These are phyloP conservation scores for Lentinula novae-zelandiae DNA, from an alignment of 1,284 basidiomycete genomes.

Conservation along the genomic window DNA sequence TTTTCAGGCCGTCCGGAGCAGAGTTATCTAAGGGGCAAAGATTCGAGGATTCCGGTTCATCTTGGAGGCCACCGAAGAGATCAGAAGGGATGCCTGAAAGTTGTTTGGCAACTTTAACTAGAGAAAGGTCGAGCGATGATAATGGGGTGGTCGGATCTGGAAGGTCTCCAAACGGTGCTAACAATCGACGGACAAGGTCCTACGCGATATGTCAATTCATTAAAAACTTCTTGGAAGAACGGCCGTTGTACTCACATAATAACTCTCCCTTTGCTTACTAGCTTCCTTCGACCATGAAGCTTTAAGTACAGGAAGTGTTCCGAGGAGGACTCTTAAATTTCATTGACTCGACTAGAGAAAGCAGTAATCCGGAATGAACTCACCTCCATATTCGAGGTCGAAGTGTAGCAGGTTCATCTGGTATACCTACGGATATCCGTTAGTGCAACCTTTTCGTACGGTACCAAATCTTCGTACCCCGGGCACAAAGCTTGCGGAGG, in stretches of 20 bases:
- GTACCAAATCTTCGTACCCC: conserved; percentile 37
- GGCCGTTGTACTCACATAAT: conserved; percentile 51
- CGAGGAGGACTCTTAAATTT: conserved; percentile 52
- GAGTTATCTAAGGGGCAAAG: conserved; percentile 54
- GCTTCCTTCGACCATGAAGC: conserved; percentile 54
- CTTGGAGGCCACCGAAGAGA: conserved; percentile 48
- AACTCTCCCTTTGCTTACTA: conserved; percentile 58
- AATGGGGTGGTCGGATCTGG: conserved; percentile 42
- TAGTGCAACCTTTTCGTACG: neutral
- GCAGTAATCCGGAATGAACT: conserved; percentile 21
- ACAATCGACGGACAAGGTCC: conserved; percentile 64
- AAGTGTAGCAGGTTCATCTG: conserved; percentile 67
- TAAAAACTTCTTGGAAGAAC: neutral
- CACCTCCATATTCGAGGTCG: conserved; percentile 74
- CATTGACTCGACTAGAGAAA: neutral
- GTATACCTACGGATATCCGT: conserved; percentile 46
- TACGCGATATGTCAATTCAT: conserved; percentile 22
- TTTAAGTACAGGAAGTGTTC: conserved; percentile 55
- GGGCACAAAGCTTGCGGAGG: conserved; percentile 51
- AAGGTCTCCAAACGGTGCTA: conserved; percentile 50
- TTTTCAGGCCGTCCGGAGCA: conserved; percentile 43
- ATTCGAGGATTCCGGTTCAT: conserved; percentile 42
- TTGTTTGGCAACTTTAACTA: conserved; percentile 52
- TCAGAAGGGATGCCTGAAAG: conserved; percentile 52
- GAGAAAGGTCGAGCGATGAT: conserved; percentile 40